Conservation (phyloP, 2,329 filamentous ascomycete species). For the Monilinia aucupariae region DNA sequence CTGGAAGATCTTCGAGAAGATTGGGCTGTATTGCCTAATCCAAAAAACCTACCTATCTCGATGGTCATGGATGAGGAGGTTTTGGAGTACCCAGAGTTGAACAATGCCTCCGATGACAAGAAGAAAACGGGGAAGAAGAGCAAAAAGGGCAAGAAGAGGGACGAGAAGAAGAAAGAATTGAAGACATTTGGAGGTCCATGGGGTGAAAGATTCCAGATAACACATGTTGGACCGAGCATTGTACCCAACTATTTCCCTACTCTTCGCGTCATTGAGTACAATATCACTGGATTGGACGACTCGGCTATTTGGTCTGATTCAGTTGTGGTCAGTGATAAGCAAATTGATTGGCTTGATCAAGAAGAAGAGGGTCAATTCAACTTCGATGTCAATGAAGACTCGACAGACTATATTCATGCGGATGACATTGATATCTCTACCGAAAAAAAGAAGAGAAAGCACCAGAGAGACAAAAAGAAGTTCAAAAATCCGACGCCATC, state of each 20-base stretch:
- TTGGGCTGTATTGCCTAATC: slow-evolving; percentile 71
- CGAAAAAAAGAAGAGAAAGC: slow-evolving; percentile 41
- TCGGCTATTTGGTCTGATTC: slow-evolving; percentile 26
- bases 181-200: slow-evolving; percentile 71
- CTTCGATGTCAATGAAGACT: background rate
- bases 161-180: slow-evolving; percentile 49
- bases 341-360: slow-evolving; percentile 25
- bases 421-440: slow-evolving; percentile 37
- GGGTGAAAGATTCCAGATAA: slow-evolving; percentile 78
- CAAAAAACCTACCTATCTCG: slow-evolving; percentile 1
- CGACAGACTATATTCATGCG: slow-evolving; percentile 15
- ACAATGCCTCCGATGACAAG: slow-evolving; percentile 26
- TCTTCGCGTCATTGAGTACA: slow-evolving; percentile 88
- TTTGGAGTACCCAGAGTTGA: background rate
- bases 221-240: slow-evolving; percentile 76
- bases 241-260: slow-evolving; percentile 92
- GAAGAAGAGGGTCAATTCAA: slow-evolving; percentile 3
- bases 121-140: slow-evolving; percentile 42
- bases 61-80: background rate
- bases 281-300: slow-evolving; percentile 52
- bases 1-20: slow-evolving; percentile 67
- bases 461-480: slow-evolving; percentile 42
- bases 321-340: slow-evolving; percentile 8
- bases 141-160: slow-evolving; percentile 47
- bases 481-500: slow-evolving; percentile 47